These are phyloP conservation scores for Alternaria triticina DNA, from an alignment of 2,329 filamentous ascomycete genomes.

Conservation along the genomic window DNA sequence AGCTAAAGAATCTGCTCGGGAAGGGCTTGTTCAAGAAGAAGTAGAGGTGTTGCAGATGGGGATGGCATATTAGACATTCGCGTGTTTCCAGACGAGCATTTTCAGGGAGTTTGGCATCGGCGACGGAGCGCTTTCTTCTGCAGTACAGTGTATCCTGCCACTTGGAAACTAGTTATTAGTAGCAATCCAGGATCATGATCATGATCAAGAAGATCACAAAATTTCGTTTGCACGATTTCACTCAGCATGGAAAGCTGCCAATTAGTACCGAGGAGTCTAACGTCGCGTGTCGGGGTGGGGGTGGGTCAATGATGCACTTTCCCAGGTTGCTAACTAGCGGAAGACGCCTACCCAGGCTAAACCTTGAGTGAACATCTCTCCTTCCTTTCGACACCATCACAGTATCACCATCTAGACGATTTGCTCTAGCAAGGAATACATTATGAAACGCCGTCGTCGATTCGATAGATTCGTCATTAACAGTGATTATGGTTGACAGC, in stretches of 20 bases:
- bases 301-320: not conserved
- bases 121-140: not conserved
- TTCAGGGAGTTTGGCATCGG: not conserved
- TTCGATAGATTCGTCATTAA: not conserved
- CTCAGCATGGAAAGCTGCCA: not conserved
- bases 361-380: not conserved
- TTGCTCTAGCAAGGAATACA: not conserved
- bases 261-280: not conserved
- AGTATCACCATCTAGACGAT: not conserved
- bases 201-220: not conserved
- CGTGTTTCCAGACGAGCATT: not conserved
- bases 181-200: not conserved
- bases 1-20: conserved; percentile 48
- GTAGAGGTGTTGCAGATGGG: conserved; percentile 2
- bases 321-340: not conserved
- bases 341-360: not conserved
- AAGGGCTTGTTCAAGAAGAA: conserved; percentile 46
- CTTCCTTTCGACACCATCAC: not conserved
- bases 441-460: not conserved
- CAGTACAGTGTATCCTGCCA: not conserved
- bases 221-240: not conserved
- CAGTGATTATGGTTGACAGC: not conserved
- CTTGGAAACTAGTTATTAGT: not conserved
- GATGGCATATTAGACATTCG: not conserved
- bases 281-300: not conserved